phyloP scores from a whole-genome alignment of 352 stramenopile genomes.

The Phytophthora quininea region DNA sequence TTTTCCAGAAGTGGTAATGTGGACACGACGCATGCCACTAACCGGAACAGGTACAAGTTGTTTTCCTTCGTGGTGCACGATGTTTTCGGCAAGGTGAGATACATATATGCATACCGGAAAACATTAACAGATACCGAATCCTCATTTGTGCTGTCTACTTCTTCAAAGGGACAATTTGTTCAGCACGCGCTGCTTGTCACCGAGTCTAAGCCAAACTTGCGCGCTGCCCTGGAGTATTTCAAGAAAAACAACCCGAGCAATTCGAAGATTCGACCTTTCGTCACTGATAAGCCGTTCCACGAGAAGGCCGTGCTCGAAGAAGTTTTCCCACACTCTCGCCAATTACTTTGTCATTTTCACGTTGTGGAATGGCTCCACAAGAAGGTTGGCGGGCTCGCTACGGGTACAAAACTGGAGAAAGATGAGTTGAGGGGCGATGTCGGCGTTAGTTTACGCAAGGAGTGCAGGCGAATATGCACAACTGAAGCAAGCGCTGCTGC shows the following conservation, averaged over 20 bases:
- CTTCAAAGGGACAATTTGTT: slow-evolving; percentile 4
- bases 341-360: slow-evolving; percentile 4
- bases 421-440: not conserved
- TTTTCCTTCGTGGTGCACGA: slow-evolving; percentile 10
- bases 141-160: not conserved
- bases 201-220: slow-evolving; percentile 5
- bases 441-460: not conserved
- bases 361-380: slow-evolving; percentile 1
- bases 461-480: not conserved
- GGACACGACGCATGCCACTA: slow-evolving; percentile 7
- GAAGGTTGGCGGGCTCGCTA: slow-evolving; percentile 1
- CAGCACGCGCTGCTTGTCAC: slow-evolving; percentile 2
- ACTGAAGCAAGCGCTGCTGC: not conserved
- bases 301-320: slow-evolving; percentile 4
- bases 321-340: not conserved
- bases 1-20: slow-evolving; percentile 12
- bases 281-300: slow-evolving; percentile 14
- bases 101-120: slow-evolving; percentile 4
- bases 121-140: not conserved
- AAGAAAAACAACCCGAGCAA: slow-evolving; percentile 1
- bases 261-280: not conserved
- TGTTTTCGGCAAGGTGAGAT: slow-evolving; percentile 13
- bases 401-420: not conserved
- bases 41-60: slow-evolving; percentile 14
- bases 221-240: slow-evolving; percentile 4